Conservation (phyloP, 371 early-diverging fungal species). For the Quaeritorhiza haematococci region DNA sequence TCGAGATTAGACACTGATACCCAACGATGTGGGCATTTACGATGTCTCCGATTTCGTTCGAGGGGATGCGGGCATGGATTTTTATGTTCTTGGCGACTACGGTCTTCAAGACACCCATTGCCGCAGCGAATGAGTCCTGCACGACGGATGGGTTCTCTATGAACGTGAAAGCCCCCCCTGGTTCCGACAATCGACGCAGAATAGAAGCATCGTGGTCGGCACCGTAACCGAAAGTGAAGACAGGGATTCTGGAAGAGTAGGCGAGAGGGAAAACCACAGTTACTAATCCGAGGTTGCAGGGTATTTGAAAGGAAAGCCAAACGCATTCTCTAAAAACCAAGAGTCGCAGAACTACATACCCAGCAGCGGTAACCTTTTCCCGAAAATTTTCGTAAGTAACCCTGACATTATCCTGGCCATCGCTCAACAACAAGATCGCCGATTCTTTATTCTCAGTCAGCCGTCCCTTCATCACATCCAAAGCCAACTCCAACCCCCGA, state of each 20-base stretch:
- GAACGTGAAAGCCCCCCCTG: constrained; percentile 12
- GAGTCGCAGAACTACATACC: too few relatives aligned
- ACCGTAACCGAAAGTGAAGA: constrained; percentile 17
- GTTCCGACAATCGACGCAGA: constrained; percentile 6
- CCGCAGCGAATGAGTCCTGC: constrained; percentile 19
- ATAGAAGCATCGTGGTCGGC: constrained; percentile 3
- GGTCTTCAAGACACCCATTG: too few relatives aligned
- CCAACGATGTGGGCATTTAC: too few relatives aligned
- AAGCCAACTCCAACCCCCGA: constrained; percentile 1
- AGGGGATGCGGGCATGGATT: too few relatives aligned
- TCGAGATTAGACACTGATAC: too few relatives aligned
- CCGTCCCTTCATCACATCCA: background rate
- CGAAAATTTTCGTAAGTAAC: constrained; percentile 2
- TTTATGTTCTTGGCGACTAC: too few relatives aligned
- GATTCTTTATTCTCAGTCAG: constrained; percentile 2
- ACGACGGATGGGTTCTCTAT: background rate
- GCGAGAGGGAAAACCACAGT: too few relatives aligned
- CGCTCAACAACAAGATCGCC: constrained; percentile 9
- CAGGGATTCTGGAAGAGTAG: too few relatives aligned
- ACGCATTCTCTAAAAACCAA: too few relatives aligned
- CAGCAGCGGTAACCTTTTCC: background rate
- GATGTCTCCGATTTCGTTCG: too few relatives aligned
- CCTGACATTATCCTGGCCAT: constrained; percentile 4
- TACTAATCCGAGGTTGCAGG: too few relatives aligned
- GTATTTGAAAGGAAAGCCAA: too few relatives aligned